A percentile compares a stretch with the other conserved stretches of the same genome.
These are phyloP conservation scores for Penicillium sp. DNA, from an alignment of 2,329 filamentous ascomycete species.

Conservation along the genomic window DNA sequence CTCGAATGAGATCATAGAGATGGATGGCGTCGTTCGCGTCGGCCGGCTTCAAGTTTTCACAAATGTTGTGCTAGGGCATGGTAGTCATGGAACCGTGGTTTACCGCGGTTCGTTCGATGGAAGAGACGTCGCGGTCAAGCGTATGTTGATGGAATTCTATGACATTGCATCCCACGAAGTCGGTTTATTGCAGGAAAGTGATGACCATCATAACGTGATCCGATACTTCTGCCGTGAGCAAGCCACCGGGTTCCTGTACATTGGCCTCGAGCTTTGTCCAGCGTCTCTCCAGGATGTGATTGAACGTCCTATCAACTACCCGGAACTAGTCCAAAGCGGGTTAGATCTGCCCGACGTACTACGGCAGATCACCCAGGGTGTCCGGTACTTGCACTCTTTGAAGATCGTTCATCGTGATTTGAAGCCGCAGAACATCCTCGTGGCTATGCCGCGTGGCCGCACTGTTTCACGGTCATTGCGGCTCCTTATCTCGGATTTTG, in stretches of 20 bases:
- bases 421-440: slow-evolving; percentile 96
- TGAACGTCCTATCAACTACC: slow-evolving; percentile 67
- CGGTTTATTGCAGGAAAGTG: slow-evolving; percentile 82
- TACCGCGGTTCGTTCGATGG: slow-evolving; percentile 94
- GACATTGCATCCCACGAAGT: slow-evolving; percentile 95
- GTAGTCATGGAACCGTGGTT: slow-evolving; percentile 95
- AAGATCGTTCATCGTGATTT: slow-evolving; percentile 96
- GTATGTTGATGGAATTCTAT: slow-evolving; percentile 94
- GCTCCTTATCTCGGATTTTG: slow-evolving; percentile 96
- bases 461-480: slow-evolving; percentile 63
- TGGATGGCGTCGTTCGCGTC: slow-evolving; percentile 62
- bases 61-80: slow-evolving; percentile 63
- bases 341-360: slow-evolving; percentile 75
- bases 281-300: slow-evolving; percentile 91
- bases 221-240: slow-evolving; percentile 92
- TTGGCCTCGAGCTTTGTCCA: slow-evolving; percentile 89
- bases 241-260: slow-evolving; percentile 88
- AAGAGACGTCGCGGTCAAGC: slow-evolving; percentile 89
- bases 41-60: slow-evolving; percentile 61
- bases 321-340: slow-evolving; percentile 63
- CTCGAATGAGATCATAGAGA: slow-evolving; percentile 56
- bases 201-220: slow-evolving; percentile 94
- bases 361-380: slow-evolving; percentile 83
- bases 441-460: slow-evolving; percentile 60
- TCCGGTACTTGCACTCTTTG: slow-evolving; percentile 83